phyloP scores from a whole-genome alignment of 495 filamentous ascomycete species.

The Neurospora sp. region DNA sequence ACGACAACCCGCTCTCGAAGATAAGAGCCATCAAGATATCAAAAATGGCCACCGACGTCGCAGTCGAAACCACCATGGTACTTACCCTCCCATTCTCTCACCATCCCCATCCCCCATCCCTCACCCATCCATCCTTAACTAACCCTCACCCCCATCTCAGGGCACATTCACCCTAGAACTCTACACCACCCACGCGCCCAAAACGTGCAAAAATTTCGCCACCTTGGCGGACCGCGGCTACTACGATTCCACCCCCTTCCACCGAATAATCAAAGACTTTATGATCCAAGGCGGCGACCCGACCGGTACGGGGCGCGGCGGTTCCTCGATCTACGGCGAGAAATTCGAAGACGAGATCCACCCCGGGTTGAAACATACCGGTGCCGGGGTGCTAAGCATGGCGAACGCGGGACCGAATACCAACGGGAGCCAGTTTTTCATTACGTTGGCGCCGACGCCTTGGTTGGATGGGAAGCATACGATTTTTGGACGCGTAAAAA shows the following conservation, averaged over 20 bases:
- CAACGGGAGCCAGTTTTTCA: constrained; percentile 82
- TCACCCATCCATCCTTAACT: background rate
- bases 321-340: constrained; percentile 81
- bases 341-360: constrained; percentile 91
- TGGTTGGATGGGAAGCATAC: constrained; percentile 98
- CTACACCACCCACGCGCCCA: constrained; percentile 45
- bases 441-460: constrained; percentile 89
- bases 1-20: background rate
- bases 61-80: constrained; percentile 64
- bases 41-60: constrained; percentile 63
- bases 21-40: background rate
- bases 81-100: background rate
- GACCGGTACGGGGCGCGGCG: constrained; percentile 89
- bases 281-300: constrained; percentile 97
- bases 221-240: constrained; percentile 71
- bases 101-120: constrained; percentile 10
- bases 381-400: constrained; percentile 90
- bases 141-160: constrained; percentile 27
- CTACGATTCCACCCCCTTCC: constrained; percentile 78
- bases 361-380: constrained; percentile 74
- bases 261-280: constrained; percentile 91
- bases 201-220: constrained; percentile 82
- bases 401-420: constrained; percentile 91
- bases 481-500: constrained; percentile 89
- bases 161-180: constrained; percentile 82